Conservation (phyloP, 2,329 filamentous ascomycete species). For the Colletotrichum chlorophyti region DNA sequence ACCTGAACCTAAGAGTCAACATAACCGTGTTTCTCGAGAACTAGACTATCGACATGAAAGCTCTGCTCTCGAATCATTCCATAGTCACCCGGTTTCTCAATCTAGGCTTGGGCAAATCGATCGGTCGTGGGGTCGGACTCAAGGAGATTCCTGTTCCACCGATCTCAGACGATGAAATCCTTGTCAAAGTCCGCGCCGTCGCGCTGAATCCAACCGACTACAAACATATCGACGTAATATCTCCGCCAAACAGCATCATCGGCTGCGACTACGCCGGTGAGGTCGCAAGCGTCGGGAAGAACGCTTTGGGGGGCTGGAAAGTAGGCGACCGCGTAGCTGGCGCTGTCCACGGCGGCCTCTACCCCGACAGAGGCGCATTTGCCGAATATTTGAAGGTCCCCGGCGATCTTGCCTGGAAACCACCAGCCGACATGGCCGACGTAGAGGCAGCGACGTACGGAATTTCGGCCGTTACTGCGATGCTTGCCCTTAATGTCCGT, state of each 20-base stretch:
- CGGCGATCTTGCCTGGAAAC: constrained; percentile 33
- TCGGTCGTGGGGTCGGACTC: too few relatives aligned
- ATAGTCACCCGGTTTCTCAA: too few relatives aligned
- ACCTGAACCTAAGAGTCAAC: too few relatives aligned
- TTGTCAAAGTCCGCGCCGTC: constrained; percentile 38
- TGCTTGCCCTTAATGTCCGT: constrained; percentile 33
- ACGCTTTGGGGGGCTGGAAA: background rate
- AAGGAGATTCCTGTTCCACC: too few relatives aligned
- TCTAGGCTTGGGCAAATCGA: too few relatives aligned
- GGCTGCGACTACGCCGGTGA: constrained; percentile 41
- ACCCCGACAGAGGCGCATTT: constrained; percentile 35
- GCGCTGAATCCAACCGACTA: constrained; percentile 42
- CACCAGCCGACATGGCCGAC: constrained; percentile 32
- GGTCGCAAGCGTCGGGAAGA: constrained; percentile 38
- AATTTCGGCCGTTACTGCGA: constrained; percentile 35
- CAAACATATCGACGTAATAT: constrained; percentile 38
- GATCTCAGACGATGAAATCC: constrained; percentile 29
- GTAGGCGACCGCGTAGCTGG: constrained; percentile 38
- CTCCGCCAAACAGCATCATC: constrained; percentile 35
- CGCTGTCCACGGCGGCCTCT: constrained; percentile 33
- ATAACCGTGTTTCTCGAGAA: too few relatives aligned
- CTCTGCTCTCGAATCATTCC: too few relatives aligned
- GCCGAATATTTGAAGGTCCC: constrained; percentile 34
- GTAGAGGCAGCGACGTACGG: constrained; percentile 38
- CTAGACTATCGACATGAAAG: too few relatives aligned